These are phyloP conservation scores for Purshia tridentata DNA, from an alignment of 306 rosid genomes.

Conservation along the genomic window DNA sequence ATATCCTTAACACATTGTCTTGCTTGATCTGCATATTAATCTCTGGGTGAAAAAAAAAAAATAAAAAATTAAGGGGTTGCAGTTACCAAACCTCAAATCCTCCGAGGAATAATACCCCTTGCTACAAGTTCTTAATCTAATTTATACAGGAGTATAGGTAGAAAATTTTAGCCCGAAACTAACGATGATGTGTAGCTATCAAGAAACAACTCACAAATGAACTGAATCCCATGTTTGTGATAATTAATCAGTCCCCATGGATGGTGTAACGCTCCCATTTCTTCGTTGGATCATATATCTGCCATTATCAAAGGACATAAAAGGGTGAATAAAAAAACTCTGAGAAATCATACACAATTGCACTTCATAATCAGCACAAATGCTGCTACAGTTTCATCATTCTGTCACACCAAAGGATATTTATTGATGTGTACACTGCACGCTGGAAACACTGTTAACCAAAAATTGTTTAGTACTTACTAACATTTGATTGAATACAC, in stretches of 20 bases:
- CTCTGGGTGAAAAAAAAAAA: not conserved
- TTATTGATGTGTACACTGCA: too few species aligned
- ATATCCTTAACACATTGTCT: not conserved
- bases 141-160: not conserved
- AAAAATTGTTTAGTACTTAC: not conserved
- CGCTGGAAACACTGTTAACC: not conserved
- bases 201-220: not conserved
- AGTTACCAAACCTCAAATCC: not conserved
- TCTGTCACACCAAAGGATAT: too few species aligned
- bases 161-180: not conserved
- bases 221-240: not conserved
- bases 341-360: not conserved
- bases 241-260: slow-evolving; percentile 33
- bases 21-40: not conserved
- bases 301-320: not conserved
- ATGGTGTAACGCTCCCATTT: slow-evolving; percentile 45
- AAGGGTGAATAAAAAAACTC: not conserved
- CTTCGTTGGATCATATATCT: slow-evolving; percentile 42
- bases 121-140: not conserved
- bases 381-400: not conserved
- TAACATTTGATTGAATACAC: not conserved
- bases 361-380: not conserved
- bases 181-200: not conserved
- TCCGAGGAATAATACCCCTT: not conserved
- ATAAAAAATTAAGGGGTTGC: not conserved